A percentile compares a stretch with the other conserved stretches of the same genome.
These are phyloP conservation scores for Fraxinus sp. DNA, from an alignment of 305 asterid genomes.

Conservation along the genomic window DNA sequence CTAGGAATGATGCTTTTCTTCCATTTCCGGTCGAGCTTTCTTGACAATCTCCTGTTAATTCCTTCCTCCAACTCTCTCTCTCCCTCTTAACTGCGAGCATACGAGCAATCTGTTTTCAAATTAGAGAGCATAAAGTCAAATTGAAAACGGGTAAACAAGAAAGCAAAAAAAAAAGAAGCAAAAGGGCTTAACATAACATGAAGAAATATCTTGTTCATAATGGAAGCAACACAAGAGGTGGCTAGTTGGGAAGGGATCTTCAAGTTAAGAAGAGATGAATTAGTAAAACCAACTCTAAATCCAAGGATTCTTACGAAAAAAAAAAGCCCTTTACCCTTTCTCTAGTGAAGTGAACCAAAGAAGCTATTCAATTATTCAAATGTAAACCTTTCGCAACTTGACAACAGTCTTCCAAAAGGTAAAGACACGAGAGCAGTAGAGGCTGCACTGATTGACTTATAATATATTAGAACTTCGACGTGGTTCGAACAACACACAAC, in stretches of 20 bases:
- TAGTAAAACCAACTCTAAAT: neutral
- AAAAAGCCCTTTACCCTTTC: neutral
- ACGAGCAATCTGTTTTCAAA: slow-evolving; percentile 59
- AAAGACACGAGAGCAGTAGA: neutral
- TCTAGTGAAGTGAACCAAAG: neutral
- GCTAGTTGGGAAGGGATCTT: neutral
- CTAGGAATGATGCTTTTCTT: slow-evolving; percentile 86
- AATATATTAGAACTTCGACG: too few species aligned
- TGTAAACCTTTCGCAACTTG: too few species aligned
- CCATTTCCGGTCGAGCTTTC: slow-evolving; percentile 86
- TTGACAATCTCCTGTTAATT: slow-evolving; percentile 74
- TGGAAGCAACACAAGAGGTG: neutral
- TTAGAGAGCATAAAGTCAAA: neutral
- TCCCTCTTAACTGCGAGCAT: slow-evolving; percentile 87
- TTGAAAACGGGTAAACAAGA: neutral
- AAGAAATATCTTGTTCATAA: neutral
- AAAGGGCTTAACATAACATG: neutral
- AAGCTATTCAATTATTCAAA: neutral
- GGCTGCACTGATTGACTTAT: neutral
- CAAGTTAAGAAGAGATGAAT: neutral
- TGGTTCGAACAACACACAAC: neutral
- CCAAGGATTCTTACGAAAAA: neutral
- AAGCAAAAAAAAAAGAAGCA: neutral
- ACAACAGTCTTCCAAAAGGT: too few species aligned
- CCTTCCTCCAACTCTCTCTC: slow-evolving; percentile 86